Percentiles rank a stretch among this genome's conserved stretches.
phyloP scores from a whole-genome alignment of 2,329 filamentous ascomycete genomes.

The Myriosclerotinia curreyana region DNA sequence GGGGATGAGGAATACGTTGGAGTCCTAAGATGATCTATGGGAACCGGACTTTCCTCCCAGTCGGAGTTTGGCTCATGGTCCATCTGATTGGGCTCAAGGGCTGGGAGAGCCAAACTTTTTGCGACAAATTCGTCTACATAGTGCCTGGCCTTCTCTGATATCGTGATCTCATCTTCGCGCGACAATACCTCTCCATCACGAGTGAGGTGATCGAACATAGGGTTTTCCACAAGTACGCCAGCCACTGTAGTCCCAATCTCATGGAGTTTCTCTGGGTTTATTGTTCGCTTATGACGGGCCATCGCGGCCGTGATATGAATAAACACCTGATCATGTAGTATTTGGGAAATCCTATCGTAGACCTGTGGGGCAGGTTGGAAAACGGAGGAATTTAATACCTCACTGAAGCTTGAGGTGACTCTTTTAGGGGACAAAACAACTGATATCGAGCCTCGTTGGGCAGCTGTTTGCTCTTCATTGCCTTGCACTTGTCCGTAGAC shows the following conservation, averaged over 20 bases:
- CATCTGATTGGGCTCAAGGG: not conserved
- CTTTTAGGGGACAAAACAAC: not conserved
- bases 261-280: conserved; percentile 5
- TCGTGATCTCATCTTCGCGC: conserved; percentile 7
- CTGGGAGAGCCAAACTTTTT: conserved; percentile 1
- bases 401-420: not conserved
- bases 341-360: not conserved
- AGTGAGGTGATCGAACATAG: conserved; percentile 9
- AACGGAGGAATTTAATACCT: not conserved
- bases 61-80: not conserved
- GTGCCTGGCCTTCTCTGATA: conserved; percentile 17
- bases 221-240: conserved; percentile 1
- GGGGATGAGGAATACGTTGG: conserved; percentile 2
- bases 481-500: not conserved
- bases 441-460: not conserved
- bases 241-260: conserved; percentile 20
- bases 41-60: not conserved
- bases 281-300: conserved; percentile 8
- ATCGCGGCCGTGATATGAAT: conserved; percentile 19
- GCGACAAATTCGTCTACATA: conserved; percentile 20
- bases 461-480: not conserved
- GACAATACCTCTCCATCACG: conserved; percentile 4
- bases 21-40: not conserved
- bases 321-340: conserved; percentile 15
- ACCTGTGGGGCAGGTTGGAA: not conserved